phyloP scores from a whole-genome alignment of 1,284 basidiomycete genomes.

The Cronartium quercuum region DNA sequence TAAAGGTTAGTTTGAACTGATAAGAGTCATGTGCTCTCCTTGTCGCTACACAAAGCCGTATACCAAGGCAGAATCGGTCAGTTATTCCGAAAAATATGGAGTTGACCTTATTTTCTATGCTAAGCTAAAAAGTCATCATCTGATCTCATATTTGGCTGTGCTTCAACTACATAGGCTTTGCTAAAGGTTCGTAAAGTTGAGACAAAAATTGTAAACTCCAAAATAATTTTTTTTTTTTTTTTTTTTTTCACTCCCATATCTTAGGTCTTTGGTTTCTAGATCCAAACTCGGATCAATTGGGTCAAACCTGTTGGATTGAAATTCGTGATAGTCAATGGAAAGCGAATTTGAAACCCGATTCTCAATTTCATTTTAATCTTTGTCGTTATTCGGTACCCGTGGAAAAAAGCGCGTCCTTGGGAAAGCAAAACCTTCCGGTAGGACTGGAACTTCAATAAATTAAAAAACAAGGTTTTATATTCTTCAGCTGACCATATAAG shows the following conservation, averaged over 20 bases:
- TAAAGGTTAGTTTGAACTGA: background rate
- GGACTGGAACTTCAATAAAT: background rate
- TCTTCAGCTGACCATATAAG: background rate
- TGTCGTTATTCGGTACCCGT: slow-evolving; percentile 11
- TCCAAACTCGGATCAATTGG: background rate
- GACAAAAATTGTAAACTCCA: background rate
- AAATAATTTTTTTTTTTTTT: background rate
- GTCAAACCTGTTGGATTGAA: slow-evolving; percentile 14
- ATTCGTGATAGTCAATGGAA: slow-evolving; percentile 36
- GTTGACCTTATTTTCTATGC: background rate
- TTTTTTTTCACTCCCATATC: background rate
- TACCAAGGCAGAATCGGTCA: slow-evolving; percentile 34
- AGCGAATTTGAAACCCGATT: background rate
- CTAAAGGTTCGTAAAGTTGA: slow-evolving; percentile 16
- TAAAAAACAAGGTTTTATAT: too few species aligned
- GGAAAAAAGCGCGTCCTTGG: background rate
- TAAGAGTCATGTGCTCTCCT: too few species aligned
- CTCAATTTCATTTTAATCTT: slow-evolving; percentile 18
- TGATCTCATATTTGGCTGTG: background rate
- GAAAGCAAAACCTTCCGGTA: slow-evolving; percentile 26
- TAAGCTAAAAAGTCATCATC: background rate
- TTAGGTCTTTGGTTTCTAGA: slow-evolving; percentile 22
- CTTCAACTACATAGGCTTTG: slow-evolving; percentile 3
- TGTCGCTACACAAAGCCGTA: background rate
- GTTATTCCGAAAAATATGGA: background rate